A percentile compares a stretch with the other conserved stretches of the same genome.
Evolutionary conservation across 164 flowering plant genomes (phyloP).

Genomic region (Umbilicus rupestris): DNA sequence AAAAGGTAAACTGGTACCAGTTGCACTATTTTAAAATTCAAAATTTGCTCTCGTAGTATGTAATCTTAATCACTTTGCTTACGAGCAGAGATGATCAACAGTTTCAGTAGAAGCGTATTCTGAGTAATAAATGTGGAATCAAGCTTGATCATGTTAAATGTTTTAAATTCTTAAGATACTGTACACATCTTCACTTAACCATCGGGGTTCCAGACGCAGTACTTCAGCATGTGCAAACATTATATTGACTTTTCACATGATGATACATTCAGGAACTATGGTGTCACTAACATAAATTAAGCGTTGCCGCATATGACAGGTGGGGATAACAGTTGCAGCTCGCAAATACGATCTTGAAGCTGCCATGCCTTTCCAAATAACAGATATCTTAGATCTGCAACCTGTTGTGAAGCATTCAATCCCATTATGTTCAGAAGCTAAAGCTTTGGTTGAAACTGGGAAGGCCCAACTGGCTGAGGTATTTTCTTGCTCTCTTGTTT

Average conservation of each 20-base stretch:
- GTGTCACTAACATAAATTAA: not conserved
- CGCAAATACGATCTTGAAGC: conserved; percentile 69
- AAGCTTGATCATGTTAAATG: too few species aligned
- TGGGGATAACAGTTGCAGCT: conserved; percentile 68
- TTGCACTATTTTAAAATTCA: not conserved
- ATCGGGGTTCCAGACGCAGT: not conserved
- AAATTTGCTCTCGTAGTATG: not conserved
- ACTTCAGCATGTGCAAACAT: not conserved
- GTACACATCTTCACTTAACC: not conserved
- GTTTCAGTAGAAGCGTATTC: not conserved
- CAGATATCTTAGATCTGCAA: conserved; percentile 74
- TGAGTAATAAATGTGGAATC: not conserved
- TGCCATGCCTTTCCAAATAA: conserved; percentile 57
- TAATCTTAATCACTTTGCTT: not conserved
- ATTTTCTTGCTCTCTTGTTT: conserved; percentile 12
- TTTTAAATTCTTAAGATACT: too few species aligned
- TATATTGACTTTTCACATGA: not conserved
- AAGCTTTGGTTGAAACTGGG: conserved; percentile 89
- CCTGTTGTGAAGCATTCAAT: conserved; percentile 94
- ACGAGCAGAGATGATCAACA: not conserved
- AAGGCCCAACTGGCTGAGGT: conserved; percentile 90
- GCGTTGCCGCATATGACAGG: conserved; percentile 32
- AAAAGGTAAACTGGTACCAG: conserved; percentile 45
- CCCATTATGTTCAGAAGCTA: conserved; percentile 88
- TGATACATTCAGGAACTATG: not conserved